Percentiles rank a stretch among this genome's conserved stretches.
Conservation (phyloP, 1,139 yeast species). For the Blastobotrys serpentis region DNA sequence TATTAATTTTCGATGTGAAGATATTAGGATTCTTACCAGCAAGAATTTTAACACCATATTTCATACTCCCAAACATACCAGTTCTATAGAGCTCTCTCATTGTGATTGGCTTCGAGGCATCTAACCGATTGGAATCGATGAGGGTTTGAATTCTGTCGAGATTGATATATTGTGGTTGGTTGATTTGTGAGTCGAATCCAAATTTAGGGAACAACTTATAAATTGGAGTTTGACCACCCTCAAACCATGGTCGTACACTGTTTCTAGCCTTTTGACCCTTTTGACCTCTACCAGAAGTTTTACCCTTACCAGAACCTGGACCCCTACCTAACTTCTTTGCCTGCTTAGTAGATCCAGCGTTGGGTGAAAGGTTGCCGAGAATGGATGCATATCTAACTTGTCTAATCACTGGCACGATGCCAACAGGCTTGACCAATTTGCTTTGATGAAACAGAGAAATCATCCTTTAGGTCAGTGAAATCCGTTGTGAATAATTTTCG, state of each 20-base stretch:
- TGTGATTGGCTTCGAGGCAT: conserved; percentile 57
- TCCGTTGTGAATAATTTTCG: background rate
- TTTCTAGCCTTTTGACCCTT: conserved; percentile 98
- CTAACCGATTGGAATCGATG: conserved; percentile 45
- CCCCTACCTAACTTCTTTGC: conserved; percentile 91
- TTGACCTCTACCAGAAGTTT: conserved; percentile 96
- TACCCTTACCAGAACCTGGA: conserved; percentile 85
- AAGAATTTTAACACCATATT: conserved; percentile 79
- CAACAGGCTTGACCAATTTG: background rate
- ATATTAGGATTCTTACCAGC: conserved; percentile 62
- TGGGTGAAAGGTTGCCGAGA: conserved; percentile 33
- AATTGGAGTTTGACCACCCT: conserved; percentile 98
- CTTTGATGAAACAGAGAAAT: background rate
- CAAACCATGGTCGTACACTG: conserved; percentile 87
- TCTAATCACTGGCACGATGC: background rate
- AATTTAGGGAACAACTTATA: conserved; percentile 85
- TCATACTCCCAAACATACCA: conserved; percentile 65
- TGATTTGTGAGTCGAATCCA: conserved; percentile 60
- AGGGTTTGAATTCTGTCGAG: conserved; percentile 60
- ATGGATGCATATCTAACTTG: conserved; percentile 17
- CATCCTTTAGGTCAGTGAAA: background rate
- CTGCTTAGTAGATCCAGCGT: conserved; percentile 36
- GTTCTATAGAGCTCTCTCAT: conserved; percentile 70
- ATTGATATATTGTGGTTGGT: conserved; percentile 41
- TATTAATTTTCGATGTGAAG: conserved; percentile 50